Evolutionary conservation across 2,329 filamentous ascomycete species (phyloP).

Genomic region (Trichoderma polysporum): DNA sequence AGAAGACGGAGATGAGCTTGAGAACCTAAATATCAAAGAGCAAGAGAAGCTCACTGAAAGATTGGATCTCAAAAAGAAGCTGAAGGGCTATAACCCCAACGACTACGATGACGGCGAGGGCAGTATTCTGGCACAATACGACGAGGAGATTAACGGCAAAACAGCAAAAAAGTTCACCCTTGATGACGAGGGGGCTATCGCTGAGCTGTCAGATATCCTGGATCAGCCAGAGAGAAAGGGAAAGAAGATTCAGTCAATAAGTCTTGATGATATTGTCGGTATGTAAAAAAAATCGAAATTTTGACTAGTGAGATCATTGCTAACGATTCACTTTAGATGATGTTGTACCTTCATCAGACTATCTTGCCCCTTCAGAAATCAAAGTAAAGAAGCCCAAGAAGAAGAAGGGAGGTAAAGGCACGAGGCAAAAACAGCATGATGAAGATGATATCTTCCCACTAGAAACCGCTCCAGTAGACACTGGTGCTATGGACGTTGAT

Average conservation of each 20-base stretch:
- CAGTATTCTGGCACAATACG: constrained; percentile 83
- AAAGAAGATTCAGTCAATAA: constrained; percentile 70
- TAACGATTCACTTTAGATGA: constrained; percentile 26
- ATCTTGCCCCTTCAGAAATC: constrained; percentile 79
- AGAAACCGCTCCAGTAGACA: constrained; percentile 39
- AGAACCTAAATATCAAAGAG: constrained; percentile 71
- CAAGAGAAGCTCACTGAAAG: constrained; percentile 72
- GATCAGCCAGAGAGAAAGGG: constrained; percentile 52
- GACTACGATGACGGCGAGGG: constrained; percentile 64
- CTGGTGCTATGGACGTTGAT: constrained; percentile 75
- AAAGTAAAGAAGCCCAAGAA: constrained; percentile 97
- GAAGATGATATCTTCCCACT: constrained; percentile 59
- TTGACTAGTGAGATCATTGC: background rate
- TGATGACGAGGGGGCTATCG: constrained; percentile 70
- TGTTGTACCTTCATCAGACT: constrained; percentile 66
- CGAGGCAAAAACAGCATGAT: constrained; percentile 66
- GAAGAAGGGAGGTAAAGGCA: constrained; percentile 83
- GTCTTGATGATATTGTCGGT: constrained; percentile 72
- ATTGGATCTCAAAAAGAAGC: constrained; percentile 85
- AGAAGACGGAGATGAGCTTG: constrained; percentile 86
- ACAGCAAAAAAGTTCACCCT: constrained; percentile 86
- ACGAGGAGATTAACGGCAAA: constrained; percentile 91
- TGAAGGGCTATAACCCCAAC: constrained; percentile 83
- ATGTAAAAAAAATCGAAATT: constrained; percentile 28
- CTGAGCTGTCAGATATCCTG: constrained; percentile 60